These are phyloP conservation scores for Rhizopogon hawkerae DNA, from an alignment of 1,284 basidiomycete genomes.

Conservation along the genomic window DNA sequence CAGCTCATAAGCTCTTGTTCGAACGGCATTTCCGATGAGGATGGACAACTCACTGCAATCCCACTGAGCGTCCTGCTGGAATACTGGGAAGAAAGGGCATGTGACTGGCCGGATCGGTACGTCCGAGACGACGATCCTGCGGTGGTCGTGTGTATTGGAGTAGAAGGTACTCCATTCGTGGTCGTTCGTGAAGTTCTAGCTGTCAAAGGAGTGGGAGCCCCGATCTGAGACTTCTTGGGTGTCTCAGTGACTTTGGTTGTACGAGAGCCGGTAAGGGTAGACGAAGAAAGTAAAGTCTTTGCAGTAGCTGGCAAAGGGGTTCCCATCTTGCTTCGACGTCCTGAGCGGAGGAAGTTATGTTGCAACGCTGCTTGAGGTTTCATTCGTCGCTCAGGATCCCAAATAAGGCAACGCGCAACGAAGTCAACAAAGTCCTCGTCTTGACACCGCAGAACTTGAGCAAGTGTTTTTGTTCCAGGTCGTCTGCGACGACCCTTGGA, in stretches of 20 bases:
- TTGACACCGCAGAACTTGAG: constrained; percentile 81
- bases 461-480: constrained; percentile 84
- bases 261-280: constrained; percentile 42
- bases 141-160: constrained; percentile 45
- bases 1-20: constrained; percentile 31
- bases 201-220: constrained; percentile 75
- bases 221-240: constrained; percentile 79
- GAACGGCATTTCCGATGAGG: constrained; percentile 27
- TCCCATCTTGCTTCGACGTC: constrained; percentile 45
- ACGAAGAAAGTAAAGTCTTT: constrained; percentile 48
- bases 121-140: constrained; percentile 44
- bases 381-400: constrained; percentile 95
- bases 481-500: constrained; percentile 91
- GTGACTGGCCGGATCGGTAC: constrained; percentile 45
- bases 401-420: constrained; percentile 90
- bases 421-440: constrained; percentile 90
- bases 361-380: constrained; percentile 90
- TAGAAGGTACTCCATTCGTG: constrained; percentile 44
- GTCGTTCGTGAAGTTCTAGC: constrained; percentile 55
- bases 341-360: constrained; percentile 79
- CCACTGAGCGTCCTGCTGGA: constrained; percentile 46
- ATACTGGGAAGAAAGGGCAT: constrained; percentile 44
- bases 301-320: constrained; percentile 37
- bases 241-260: constrained; percentile 58
- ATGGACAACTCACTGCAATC: constrained; percentile 36